A percentile compares a stretch with the other conserved stretches of the same genome.
phyloP scores from a whole-genome alignment of 768 basidiomycete genomes.

The Lepiota brunneoincarnata region DNA sequence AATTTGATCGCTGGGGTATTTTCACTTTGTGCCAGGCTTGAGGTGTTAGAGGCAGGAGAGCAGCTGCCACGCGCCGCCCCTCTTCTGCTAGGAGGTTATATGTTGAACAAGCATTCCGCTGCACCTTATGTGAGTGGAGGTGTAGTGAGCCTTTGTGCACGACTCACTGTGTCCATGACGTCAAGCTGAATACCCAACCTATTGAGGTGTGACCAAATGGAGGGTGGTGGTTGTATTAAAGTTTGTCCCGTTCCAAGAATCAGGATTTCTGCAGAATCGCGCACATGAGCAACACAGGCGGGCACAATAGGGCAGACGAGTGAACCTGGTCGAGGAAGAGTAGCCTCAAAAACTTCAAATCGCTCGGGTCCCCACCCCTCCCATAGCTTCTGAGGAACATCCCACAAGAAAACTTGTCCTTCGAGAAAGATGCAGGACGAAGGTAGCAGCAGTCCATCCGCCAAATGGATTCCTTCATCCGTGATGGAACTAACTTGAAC shows the following conservation, averaged over 20 bases:
- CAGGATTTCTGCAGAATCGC: slow-evolving; percentile 66
- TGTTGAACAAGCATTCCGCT: slow-evolving; percentile 94
- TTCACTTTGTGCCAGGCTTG: slow-evolving; percentile 48
- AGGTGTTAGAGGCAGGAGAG: slow-evolving; percentile 68
- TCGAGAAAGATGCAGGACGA: slow-evolving; percentile 83
- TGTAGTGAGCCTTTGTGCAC: neutral
- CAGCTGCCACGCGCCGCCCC: slow-evolving; percentile 89
- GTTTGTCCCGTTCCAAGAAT: slow-evolving; percentile 83
- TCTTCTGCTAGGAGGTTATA: slow-evolving; percentile 94
- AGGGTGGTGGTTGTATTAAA: slow-evolving; percentile 66
- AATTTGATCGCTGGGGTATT: slow-evolving; percentile 7
- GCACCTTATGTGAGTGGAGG: neutral
- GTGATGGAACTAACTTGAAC: slow-evolving; percentile 72
- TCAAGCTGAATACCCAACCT: slow-evolving; percentile 84
- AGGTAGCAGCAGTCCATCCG: slow-evolving; percentile 76
- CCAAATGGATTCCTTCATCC: slow-evolving; percentile 60
- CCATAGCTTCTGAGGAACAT: slow-evolving; percentile 67
- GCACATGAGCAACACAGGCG: neutral
- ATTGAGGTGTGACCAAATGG: slow-evolving; percentile 64
- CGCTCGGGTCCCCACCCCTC: slow-evolving; percentile 68
- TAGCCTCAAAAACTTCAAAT: slow-evolving; percentile 78
- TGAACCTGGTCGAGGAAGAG: slow-evolving; percentile 85
- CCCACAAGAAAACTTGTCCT: slow-evolving; percentile 88
- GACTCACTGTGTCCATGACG: slow-evolving; percentile 79
- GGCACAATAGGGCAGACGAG: slow-evolving; percentile 2